These are phyloP conservation scores for Telfairia occidentalis DNA, from an alignment of 331 rosid species.

Conservation along the genomic window DNA sequence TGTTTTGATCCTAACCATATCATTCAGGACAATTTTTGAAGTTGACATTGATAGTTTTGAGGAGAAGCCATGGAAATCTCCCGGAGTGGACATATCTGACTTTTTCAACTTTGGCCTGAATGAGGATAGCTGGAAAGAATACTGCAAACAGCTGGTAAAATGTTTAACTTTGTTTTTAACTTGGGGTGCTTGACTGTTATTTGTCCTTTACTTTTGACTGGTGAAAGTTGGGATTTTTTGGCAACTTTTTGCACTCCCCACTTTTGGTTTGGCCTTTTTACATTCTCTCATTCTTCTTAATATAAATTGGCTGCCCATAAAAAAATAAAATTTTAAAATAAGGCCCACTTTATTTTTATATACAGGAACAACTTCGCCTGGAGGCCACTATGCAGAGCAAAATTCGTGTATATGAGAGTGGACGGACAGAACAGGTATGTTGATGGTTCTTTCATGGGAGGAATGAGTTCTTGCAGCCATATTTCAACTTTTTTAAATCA, in stretches of 20 bases:
- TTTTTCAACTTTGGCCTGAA: constrained; percentile 89
- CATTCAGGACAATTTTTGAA: constrained; percentile 88
- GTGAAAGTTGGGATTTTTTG: neutral
- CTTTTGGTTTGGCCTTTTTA: neutral
- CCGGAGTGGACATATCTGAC: constrained; percentile 64
- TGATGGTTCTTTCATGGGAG: constrained; percentile 12
- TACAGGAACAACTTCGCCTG: constrained; percentile 90
- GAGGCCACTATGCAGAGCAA: constrained; percentile 99
- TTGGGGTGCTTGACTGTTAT: neutral
- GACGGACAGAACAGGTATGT: constrained; percentile 81
- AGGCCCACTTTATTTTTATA: constrained; percentile 8
- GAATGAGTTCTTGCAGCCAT: neutral
- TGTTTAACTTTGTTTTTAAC: constrained; percentile 2
- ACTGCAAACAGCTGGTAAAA: constrained; percentile 96
- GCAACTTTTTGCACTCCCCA: neutral
- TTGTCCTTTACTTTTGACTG: neutral
- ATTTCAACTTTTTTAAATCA: neutral
- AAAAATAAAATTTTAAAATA: neutral
- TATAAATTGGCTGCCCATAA: neutral
- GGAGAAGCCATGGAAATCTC: constrained; percentile 93
- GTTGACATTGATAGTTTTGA: constrained; percentile 81
- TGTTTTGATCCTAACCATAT: constrained; percentile 10
- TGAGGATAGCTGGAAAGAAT: constrained; percentile 94
- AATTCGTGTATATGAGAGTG: constrained; percentile 95
- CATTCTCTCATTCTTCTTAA: neutral